Conservation (phyloP, 345 rosid genomes). For the Crucihimalaya himalaica region DNA sequence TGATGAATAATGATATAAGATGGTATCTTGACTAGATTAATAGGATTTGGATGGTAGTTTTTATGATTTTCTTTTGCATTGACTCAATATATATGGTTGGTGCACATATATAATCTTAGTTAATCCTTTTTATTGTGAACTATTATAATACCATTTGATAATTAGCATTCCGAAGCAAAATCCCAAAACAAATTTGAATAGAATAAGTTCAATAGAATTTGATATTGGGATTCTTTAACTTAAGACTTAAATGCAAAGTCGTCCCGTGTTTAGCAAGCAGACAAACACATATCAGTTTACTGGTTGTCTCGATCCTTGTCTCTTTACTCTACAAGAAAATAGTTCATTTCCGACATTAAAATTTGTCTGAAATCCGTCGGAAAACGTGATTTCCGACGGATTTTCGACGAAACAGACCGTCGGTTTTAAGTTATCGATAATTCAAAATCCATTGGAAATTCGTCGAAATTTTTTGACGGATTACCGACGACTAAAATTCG, state of each 20-base stretch:
- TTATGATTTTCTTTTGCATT: neutral
- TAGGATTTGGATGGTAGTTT: neutral
- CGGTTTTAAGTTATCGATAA: too few species aligned
- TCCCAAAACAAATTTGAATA: too few species aligned
- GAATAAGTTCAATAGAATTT: neutral
- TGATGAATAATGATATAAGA: too few species aligned
- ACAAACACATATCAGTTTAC: conserved; percentile 20
- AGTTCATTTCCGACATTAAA: too few species aligned
- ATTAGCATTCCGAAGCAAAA: neutral
- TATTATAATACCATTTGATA: neutral
- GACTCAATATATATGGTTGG: neutral
- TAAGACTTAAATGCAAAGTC: conserved; percentile 11
- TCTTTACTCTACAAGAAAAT: too few species aligned
- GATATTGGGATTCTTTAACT: neutral
- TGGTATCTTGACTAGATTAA: too few species aligned
- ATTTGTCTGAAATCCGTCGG: too few species aligned
- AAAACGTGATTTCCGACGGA: too few species aligned
- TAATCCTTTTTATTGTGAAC: neutral
- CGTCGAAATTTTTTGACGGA: too few species aligned
- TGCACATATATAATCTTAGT: neutral
- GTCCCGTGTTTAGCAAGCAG: conserved; percentile 24
- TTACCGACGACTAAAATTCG: too few species aligned
- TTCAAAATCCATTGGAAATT: too few species aligned
- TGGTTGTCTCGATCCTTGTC: conserved; percentile 20
- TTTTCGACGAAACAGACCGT: too few species aligned